phyloP scores from a whole-genome alignment of 2,329 filamentous ascomycete genomes.

The Coniochaeta sp. region DNA sequence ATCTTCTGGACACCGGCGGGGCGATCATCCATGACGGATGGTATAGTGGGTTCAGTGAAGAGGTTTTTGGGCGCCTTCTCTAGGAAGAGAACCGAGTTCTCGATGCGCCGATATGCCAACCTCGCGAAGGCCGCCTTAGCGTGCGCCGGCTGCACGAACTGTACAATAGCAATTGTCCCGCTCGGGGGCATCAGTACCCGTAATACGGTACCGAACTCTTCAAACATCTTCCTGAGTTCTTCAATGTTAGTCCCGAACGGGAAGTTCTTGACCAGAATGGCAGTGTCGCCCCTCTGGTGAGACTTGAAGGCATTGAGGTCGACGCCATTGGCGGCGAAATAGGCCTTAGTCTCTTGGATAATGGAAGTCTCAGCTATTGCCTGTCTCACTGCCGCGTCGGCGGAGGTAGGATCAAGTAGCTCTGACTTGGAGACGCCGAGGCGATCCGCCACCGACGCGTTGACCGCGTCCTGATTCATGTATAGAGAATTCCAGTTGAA shows the following conservation, averaged over 20 bases:
- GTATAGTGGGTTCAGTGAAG: conserved; percentile 37
- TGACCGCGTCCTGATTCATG: conserved; percentile 94
- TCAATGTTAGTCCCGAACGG: conserved; percentile 73
- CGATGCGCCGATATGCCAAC: conserved; percentile 83
- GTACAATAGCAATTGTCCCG: conserved; percentile 88
- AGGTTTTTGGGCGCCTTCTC: conserved; percentile 88
- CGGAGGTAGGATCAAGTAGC: conserved; percentile 87
- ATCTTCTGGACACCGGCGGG: conserved; percentile 48
- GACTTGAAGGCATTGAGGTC: conserved; percentile 89
- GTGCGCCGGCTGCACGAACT: conserved; percentile 72
- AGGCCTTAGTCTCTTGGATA: conserved; percentile 92
- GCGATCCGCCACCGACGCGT: conserved; percentile 78
- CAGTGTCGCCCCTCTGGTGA: conserved; percentile 74
- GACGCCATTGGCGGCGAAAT: conserved; percentile 81
- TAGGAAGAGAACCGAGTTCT: conserved; percentile 84
- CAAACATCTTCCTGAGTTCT: conserved; percentile 74
- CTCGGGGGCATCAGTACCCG: conserved; percentile 86
- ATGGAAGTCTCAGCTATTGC: conserved; percentile 93
- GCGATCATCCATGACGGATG: conserved; percentile 23
- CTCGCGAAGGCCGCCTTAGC: conserved; percentile 78
- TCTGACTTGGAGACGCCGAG: conserved; percentile 88
- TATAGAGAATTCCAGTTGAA: conserved; percentile 99
- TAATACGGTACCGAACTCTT: conserved; percentile 75
- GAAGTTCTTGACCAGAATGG: conserved; percentile 93
- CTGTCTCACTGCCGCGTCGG: conserved; percentile 92